Evolutionary conservation across 148 eudicot species (phyloP).

Genomic region (Simmondsia chinensis): DNA sequence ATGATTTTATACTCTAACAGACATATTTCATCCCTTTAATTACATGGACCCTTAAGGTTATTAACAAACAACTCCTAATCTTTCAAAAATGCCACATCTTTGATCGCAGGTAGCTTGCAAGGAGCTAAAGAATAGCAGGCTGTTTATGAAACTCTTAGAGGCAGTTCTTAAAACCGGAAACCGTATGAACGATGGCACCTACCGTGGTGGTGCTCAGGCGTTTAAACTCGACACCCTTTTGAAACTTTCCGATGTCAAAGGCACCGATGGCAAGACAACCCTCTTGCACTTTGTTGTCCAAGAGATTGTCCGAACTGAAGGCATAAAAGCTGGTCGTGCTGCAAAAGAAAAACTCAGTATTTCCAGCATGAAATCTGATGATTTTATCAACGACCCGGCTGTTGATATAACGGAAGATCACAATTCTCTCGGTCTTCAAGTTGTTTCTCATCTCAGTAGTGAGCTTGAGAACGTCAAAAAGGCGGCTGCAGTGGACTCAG

Average conservation of each 20-base stretch:
- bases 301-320: conserved; percentile 77
- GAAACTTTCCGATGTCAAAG: conserved; percentile 85
- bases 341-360: conserved; percentile 30
- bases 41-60: too few species aligned
- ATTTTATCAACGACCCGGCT: conserved; percentile 30
- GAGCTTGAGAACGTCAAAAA: conserved; percentile 56
- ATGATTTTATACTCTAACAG: too few species aligned
- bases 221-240: conserved; percentile 81
- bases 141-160: conserved; percentile 81
- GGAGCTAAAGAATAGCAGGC: conserved; percentile 58
- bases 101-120: conserved; percentile 61
- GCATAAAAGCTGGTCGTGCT: conserved; percentile 48
- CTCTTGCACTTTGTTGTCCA: conserved; percentile 81
- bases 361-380: conserved; percentile 34
- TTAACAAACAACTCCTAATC: too few species aligned
- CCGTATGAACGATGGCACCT: conserved; percentile 93
- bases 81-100: background rate
- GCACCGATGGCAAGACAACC: conserved; percentile 86
- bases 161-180: conserved; percentile 93
- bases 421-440: conserved; percentile 53
- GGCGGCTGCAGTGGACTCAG: conserved; percentile 65
- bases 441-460: conserved; percentile 45
- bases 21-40: too few species aligned
- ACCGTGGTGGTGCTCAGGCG: conserved; percentile 89
- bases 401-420: conserved; percentile 27